Evolutionary conservation across 495 filamentous ascomycete genomes (phyloP).

Genomic region (Xylaria palmicola): DNA sequence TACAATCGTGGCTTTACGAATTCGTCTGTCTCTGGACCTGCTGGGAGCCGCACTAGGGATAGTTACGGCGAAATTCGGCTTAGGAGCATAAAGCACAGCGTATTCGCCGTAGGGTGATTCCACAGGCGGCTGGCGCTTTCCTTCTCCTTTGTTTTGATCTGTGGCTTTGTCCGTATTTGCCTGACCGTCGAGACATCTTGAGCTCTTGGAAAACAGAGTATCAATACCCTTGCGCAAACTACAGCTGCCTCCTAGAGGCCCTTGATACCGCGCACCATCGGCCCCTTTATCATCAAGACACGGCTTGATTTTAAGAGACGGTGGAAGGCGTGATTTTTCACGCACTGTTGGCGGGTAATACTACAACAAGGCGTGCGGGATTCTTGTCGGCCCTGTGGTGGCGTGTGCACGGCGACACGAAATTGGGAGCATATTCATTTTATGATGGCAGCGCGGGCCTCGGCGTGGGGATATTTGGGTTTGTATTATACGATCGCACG

Average conservation of each 20-base stretch:
- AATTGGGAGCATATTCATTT: background rate
- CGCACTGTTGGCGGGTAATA: background rate
- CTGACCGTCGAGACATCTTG: background rate
- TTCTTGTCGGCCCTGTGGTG: background rate
- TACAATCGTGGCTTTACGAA: too few relatives aligned
- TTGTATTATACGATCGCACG: slow-evolving; percentile 12
- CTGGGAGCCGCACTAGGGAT: background rate
- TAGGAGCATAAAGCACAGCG: slow-evolving; percentile 3
- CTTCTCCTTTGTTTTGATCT: background rate
- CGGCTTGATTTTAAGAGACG: background rate
- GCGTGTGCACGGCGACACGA: background rate
- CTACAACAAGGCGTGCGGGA: background rate
- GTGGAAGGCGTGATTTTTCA: background rate
- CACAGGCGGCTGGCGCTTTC: slow-evolving; percentile 9
- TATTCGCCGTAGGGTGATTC: slow-evolving; percentile 18
- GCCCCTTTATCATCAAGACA: background rate
- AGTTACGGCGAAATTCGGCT: background rate
- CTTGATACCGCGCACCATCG: background rate
- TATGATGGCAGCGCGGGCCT: background rate
- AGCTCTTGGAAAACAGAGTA: slow-evolving; percentile 14
- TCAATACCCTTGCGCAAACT: background rate
- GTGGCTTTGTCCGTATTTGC: background rate
- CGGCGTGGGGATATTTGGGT: background rate
- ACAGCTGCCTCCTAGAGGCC: background rate
- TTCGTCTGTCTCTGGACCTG: background rate